These are phyloP conservation scores for Botrytis fabae DNA, from an alignment of 2,329 filamentous ascomycete species.

Conservation along the genomic window DNA sequence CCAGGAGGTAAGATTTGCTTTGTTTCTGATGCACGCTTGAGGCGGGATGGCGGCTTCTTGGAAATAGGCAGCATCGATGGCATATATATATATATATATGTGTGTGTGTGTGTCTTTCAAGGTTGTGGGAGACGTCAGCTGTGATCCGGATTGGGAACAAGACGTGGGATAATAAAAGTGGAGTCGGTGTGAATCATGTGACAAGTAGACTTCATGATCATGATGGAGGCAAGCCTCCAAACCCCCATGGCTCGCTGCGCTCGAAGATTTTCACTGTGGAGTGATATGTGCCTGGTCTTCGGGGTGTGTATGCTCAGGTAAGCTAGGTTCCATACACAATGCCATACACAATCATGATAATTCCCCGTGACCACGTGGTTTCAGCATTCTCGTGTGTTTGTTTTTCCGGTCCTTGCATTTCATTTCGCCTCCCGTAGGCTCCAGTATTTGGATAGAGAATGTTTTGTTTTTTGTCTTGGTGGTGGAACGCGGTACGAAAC, in stretches of 20 bases:
- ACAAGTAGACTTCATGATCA: neutral
- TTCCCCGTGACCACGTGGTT: too few relatives aligned
- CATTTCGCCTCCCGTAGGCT: neutral
- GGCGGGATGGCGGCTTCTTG: neutral
- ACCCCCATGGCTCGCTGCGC: too few relatives aligned
- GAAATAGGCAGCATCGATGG: constrained; percentile 2
- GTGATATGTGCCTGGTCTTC: too few relatives aligned
- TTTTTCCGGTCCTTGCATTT: neutral
- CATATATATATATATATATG: neutral
- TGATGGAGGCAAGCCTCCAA: too few relatives aligned
- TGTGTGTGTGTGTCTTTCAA: too few relatives aligned
- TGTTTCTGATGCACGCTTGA: neutral
- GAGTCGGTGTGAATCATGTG: neutral
- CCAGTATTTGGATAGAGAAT: neutral
- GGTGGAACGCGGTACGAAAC: neutral
- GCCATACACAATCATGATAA: too few relatives aligned
- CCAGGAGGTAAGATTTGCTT: neutral
- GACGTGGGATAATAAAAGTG: neutral
- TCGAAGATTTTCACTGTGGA: too few relatives aligned
- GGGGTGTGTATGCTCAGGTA: too few relatives aligned
- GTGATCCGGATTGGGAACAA: neutral
- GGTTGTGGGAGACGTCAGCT: neutral
- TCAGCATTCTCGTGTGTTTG: neutral
- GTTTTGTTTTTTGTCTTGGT: too few relatives aligned
- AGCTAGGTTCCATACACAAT: too few relatives aligned